phyloP scores from a whole-genome alignment of 129 eudicot species.

The Silybum marianum region DNA sequence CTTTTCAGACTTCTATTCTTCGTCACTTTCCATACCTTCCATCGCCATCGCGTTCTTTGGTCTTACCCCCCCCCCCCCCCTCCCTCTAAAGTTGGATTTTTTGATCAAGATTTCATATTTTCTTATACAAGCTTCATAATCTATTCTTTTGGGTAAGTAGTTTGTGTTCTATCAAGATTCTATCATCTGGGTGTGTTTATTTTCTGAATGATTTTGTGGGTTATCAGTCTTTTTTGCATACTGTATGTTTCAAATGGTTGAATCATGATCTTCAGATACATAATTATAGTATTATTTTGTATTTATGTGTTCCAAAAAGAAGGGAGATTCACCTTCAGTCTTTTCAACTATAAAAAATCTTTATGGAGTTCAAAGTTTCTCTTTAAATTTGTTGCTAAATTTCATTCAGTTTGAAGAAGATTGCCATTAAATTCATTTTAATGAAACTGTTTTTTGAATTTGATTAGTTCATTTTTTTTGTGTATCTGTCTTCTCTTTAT shows the following conservation, averaged over 20 bases:
- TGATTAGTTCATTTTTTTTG: not conserved
- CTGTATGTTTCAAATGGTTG: conserved; percentile 4
- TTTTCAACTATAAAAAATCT: not conserved
- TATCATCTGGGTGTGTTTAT: not conserved
- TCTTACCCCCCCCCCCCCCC: not conserved
- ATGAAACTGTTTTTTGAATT: not conserved
- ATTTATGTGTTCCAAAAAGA: conserved; percentile 7
- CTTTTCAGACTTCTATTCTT: conserved; percentile 7
- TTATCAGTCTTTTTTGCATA: not conserved
- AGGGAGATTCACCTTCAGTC: not conserved
- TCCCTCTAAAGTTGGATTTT: not conserved
- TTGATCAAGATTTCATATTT: conserved; percentile 17
- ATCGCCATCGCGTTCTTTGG: conserved; percentile 8
- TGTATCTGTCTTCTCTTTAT: not conserved
- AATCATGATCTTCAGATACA: conserved; percentile 16
- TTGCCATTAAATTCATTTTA: not conserved
- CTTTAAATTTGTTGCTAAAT: not conserved
- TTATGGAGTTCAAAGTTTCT: not conserved
- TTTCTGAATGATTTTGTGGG: conserved; percentile 5
- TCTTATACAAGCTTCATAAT: conserved; percentile 1
- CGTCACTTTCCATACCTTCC: conserved; percentile 6
- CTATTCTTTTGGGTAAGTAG: not conserved
- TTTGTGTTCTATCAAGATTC: not conserved
- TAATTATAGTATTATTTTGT: not conserved
- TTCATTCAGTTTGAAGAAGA: not conserved